Evolutionary conservation across 2,329 filamentous ascomycete genomes (phyloP).

Genomic region (Penicillium freii): DNA sequence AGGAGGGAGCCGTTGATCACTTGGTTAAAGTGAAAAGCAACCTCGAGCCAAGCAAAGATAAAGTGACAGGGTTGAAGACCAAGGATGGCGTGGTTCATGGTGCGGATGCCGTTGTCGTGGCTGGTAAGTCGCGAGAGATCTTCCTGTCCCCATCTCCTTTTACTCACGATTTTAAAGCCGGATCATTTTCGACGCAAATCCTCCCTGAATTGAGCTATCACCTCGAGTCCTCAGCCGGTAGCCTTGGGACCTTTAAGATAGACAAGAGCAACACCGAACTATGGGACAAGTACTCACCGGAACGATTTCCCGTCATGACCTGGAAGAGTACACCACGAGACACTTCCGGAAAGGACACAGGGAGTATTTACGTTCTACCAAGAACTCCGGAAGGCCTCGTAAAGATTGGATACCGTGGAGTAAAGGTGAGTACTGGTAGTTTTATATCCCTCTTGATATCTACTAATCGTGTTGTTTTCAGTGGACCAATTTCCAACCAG

Average conservation of each 20-base stretch:
- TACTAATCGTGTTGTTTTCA: slow-evolving; percentile 8
- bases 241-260: slow-evolving; percentile 31
- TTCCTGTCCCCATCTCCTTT: not conserved
- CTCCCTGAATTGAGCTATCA: slow-evolving; percentile 30
- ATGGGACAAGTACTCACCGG: slow-evolving; percentile 37
- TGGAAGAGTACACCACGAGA: slow-evolving; percentile 34
- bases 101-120: slow-evolving; percentile 25
- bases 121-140: slow-evolving; percentile 20
- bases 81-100: slow-evolving; percentile 20
- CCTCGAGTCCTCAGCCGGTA: slow-evolving; percentile 32
- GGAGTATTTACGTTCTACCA: slow-evolving; percentile 32
- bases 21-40: slow-evolving; percentile 20
- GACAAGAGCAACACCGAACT: slow-evolving; percentile 20
- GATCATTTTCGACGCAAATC: slow-evolving; percentile 34
- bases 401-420: slow-evolving; percentile 32
- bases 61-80: slow-evolving; percentile 22
- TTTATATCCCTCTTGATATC: not conserved
- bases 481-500: slow-evolving; percentile 36
- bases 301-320: slow-evolving; percentile 34
- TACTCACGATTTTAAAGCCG: slow-evolving; percentile 22
- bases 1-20: slow-evolving; percentile 24
- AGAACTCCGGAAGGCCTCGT: slow-evolving; percentile 27
- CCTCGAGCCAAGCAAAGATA: not conserved
- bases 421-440: slow-evolving; percentile 20
- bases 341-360: slow-evolving; percentile 29